Conservation (phyloP, 1,139 yeast genomes). For the Yamadazyma atmosphaerica region DNA sequence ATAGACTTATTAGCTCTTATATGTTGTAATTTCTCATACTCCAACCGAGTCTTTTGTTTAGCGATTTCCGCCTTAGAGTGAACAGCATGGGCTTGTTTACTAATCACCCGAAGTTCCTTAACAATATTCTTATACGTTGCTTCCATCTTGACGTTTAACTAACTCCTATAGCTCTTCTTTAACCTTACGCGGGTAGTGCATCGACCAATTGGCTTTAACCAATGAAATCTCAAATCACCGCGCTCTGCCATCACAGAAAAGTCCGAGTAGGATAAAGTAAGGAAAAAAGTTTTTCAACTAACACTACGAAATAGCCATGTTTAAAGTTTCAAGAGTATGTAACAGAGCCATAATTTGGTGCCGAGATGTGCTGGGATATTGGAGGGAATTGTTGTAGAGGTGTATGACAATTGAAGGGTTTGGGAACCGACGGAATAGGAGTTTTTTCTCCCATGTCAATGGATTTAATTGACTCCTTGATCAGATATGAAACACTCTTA, state of each 20-base stretch:
- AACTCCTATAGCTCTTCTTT: too few relatives aligned
- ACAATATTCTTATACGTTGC: constrained; percentile 23
- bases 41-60: constrained; percentile 51
- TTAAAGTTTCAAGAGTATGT: constrained; percentile 15
- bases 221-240: constrained; percentile 4
- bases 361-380: too few relatives aligned
- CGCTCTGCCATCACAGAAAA: constrained; percentile 4
- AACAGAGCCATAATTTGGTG: background rate
- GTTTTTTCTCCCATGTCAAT: too few relatives aligned
- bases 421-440: background rate
- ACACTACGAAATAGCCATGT: constrained; percentile 6
- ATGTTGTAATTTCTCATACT: constrained; percentile 55
- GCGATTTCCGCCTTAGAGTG: constrained; percentile 49
- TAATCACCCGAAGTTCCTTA: constrained; percentile 47
- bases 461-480: too few relatives aligned
- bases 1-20: constrained; percentile 41
- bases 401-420: too few relatives aligned
- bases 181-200: too few relatives aligned
- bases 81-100: constrained; percentile 40
- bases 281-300: constrained; percentile 3
- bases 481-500: background rate
- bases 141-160: too few relatives aligned
- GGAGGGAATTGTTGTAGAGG: too few relatives aligned
- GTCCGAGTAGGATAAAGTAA: constrained; percentile 6
- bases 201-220: constrained; percentile 3